Base-by-base conservation (phyloP, 2,329 filamentous ascomycete genomes). In the Phialophora macrospora region DNA sequence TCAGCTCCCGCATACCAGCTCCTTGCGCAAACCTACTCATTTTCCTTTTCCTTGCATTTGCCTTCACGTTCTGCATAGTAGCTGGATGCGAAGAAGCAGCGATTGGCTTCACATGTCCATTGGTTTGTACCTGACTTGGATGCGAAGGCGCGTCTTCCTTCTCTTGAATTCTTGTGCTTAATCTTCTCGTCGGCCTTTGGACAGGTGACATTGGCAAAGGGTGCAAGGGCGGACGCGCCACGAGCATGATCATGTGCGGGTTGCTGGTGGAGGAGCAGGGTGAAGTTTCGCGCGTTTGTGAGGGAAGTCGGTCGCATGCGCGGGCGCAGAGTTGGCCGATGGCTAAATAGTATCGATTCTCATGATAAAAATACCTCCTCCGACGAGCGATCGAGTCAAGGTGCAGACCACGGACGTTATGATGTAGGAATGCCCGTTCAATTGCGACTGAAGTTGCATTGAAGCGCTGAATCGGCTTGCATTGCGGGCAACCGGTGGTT, bases 1-100 rank as follows among this genome's bases (percentile, higher is more conserved):
- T 44, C 54, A 20, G 6, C 26, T 46, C 28, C 51, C 20, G 24
- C 22, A 14, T 51, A 22, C 20, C 20, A 51, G 20, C 48, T 34
- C 22, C 24, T 30, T 34, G 46, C 17, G n/a, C 30, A 49, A 24
- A 76, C 80, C 76, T 72, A 82, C 80, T 75, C 67, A 77, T 76
- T 71, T 81, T 81, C 55, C 80, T 74, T 72, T 82, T 82, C 70
- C 71, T 76, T 20, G 73, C 72, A 28, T 73, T 70, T 24, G 48
- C 49, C 68, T 72, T 62, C 57, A 61, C 72, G 57, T 72, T 70
- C 70, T 73, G 72, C 28, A 30, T 54, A n/a, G 41, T 56, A 26
- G 49, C 24, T 48, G 60, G 65, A n/a, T 69, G 62, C 28, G 57
- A 57, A 55, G 61, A 61, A 30, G 60, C 63, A 38, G 62, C 73